phyloP scores from a whole-genome alignment of 1,139 yeast species.

The Suhomyces bolitotheri region DNA sequence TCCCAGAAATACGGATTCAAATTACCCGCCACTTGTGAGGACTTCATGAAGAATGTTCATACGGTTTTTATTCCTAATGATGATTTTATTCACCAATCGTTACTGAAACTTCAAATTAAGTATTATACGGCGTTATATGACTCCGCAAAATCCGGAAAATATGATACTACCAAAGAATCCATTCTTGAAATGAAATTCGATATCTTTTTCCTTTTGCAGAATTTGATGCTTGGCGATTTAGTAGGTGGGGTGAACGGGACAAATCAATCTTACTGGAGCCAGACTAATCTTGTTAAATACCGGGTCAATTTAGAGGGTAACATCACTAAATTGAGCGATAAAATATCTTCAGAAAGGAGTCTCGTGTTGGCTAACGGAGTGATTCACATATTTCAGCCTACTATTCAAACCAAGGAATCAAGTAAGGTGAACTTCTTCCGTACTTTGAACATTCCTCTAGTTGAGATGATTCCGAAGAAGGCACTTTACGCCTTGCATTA shows the following conservation, averaged over 20 bases:
- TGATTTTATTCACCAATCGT: conserved; percentile 24
- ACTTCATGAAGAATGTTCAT: conserved; percentile 27
- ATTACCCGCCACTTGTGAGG: conserved; percentile 31
- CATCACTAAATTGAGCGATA: conserved; percentile 17
- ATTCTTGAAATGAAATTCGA: conserved; percentile 33
- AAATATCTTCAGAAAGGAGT: conserved; percentile 35
- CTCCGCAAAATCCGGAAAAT: conserved; percentile 20
- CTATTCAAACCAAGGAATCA: conserved; percentile 5
- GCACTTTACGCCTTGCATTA: conserved; percentile 71
- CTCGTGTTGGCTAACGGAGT: conserved; percentile 59
- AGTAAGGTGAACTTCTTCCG: conserved; percentile 30
- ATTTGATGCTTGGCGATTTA: conserved; percentile 28
- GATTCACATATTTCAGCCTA: conserved; percentile 52
- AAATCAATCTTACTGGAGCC: conserved; percentile 5
- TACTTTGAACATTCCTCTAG: conserved; percentile 26
- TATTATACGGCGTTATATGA: conserved; percentile 36
- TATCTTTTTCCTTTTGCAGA: conserved; percentile 26
- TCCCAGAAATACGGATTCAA: conserved; percentile 14
- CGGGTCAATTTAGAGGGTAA: conserved; percentile 10
- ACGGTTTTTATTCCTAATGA: conserved; percentile 43
- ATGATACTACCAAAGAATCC: conserved; percentile 35
- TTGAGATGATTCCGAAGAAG: conserved; percentile 66
- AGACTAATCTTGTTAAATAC: conserved; percentile 10
- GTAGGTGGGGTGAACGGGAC: conserved; percentile 40
- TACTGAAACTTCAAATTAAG: conserved; percentile 27